These are phyloP conservation scores for Thelephora aurantiotincta DNA, from an alignment of 768 basidiomycete species.

Conservation along the genomic window DNA sequence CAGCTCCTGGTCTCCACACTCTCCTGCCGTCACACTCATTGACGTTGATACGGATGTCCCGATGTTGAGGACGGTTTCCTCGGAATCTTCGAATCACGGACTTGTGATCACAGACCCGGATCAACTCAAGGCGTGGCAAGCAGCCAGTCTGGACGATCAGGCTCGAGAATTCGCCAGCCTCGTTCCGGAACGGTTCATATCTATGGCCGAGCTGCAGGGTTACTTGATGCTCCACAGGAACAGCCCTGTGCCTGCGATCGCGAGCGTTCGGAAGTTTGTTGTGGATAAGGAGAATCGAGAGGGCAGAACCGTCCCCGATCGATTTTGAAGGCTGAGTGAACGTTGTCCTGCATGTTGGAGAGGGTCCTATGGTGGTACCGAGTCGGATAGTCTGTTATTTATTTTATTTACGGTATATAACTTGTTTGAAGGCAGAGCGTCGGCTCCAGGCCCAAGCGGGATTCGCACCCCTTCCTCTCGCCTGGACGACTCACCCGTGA, in stretches of 20 bases:
- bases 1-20: background rate
- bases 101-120: background rate
- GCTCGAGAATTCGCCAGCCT: constrained; percentile 39
- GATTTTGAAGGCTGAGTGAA: too few relatives aligned
- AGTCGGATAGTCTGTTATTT: too few relatives aligned
- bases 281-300: too few relatives aligned
- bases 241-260: constrained; percentile 20
- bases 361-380: too few relatives aligned
- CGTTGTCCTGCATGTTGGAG: too few relatives aligned
- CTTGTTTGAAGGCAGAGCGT: too few relatives aligned
- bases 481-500: too few relatives aligned
- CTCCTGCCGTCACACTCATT: background rate
- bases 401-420: too few relatives aligned
- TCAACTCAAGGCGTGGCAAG: constrained; percentile 22
- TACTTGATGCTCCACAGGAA: constrained; percentile 63
- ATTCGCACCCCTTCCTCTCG: too few relatives aligned
- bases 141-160: constrained; percentile 32
- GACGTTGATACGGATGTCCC: background rate
- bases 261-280: too few relatives aligned
- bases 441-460: too few relatives aligned
- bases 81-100: background rate
- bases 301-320: too few relatives aligned
- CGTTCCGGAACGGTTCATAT: constrained; percentile 31
- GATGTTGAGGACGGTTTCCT: background rate
- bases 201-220: constrained; percentile 33